A percentile compares a stretch with the other conserved stretches of the same genome.
These are phyloP conservation scores for Neospora caninum DNA, from an alignment of 169 alveolate species.

Conservation along the genomic window DNA sequence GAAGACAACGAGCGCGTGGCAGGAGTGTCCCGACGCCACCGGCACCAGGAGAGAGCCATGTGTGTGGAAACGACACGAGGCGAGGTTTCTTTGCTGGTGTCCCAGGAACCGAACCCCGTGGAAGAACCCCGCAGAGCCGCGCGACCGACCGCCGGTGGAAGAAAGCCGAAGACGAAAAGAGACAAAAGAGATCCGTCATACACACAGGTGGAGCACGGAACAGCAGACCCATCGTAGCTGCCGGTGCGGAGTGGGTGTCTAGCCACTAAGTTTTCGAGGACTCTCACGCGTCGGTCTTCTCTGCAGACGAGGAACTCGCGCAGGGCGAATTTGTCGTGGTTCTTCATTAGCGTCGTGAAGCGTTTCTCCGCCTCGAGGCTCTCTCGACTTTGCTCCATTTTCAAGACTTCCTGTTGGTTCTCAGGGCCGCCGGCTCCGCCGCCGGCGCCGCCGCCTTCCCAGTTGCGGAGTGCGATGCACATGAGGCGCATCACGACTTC, in stretches of 20 bases:
- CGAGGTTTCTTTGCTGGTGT: too few relatives aligned
- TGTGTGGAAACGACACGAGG: neutral
- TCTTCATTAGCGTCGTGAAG: conserved; percentile 37
- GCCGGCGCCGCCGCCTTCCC: conserved; percentile 47
- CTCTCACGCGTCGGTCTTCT: conserved; percentile 55
- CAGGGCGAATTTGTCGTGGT: conserved; percentile 59
- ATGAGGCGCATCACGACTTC: conserved; percentile 53
- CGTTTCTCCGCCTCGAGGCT: conserved; percentile 58
- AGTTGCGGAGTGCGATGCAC: conserved; percentile 17
- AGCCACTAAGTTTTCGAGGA: too few relatives aligned
- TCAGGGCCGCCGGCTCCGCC: conserved; percentile 25
- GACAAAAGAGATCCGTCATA: too few relatives aligned
- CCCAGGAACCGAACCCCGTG: too few relatives aligned
- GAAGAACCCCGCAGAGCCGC: too few relatives aligned
- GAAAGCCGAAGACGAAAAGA: too few relatives aligned
- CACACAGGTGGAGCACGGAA: too few relatives aligned
- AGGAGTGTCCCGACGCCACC: neutral
- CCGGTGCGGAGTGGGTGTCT: too few relatives aligned
- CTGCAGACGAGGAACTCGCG: conserved; percentile 56
- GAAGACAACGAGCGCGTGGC: neutral
- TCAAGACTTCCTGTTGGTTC: neutral
- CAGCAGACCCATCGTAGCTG: too few relatives aligned
- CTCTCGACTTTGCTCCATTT: conserved; percentile 32
- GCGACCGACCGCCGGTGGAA: too few relatives aligned
- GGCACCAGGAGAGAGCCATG: neutral